Evolutionary conservation across 1,139 yeast species (phyloP), one percentile per base, ranked within the genome.

Genomic region (Geotrichum siamense): DNA sequence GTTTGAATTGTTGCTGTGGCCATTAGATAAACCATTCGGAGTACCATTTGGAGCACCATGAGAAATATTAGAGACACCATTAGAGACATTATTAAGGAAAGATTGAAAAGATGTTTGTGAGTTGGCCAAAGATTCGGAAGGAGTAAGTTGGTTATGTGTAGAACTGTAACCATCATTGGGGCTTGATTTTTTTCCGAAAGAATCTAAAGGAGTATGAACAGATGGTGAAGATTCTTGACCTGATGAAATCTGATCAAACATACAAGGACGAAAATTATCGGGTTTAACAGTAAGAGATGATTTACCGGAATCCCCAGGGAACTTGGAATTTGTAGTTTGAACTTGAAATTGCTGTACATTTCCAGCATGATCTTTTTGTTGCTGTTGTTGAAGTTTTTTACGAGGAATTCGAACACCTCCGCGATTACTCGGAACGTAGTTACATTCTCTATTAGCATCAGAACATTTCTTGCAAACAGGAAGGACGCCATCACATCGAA

Each of bases 341-440:
- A 12, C 21, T 8, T 16, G n/a, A 5, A 12, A 5, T 16, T 30
- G 34, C 21, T 30, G 34, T 12, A 16, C 12, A 16, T 8, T 28
- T 10, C 15, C 8, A 10, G 31, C 31, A 9, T 5, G 31, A 9
- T 28, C 31, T 4, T 34, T 32, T 10, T 6, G 21, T n/a, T 42
- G 30, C 9, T 10, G 29, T 9, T 27, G 35, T 13, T 31, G 38
- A 3, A 31, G 39, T 26, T 47, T 44, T 20, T 41, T 44, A 21
- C 45, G 29, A 8, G 50, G 50, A n/a, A 48, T 37, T 26, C 50
- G 38, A 19, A 45, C 29, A n/a, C 50, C 50, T 6, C 50, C 50
- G 2, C 50, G 45, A 34, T 48, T 43, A 23, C 47, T 41, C 3
- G 47, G 47, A 9, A 45, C 48, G 28, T 48, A 48, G 30, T 30